phyloP scores from a whole-genome alignment of 306 rosid genomes.

The Vachellia collinsii region DNA sequence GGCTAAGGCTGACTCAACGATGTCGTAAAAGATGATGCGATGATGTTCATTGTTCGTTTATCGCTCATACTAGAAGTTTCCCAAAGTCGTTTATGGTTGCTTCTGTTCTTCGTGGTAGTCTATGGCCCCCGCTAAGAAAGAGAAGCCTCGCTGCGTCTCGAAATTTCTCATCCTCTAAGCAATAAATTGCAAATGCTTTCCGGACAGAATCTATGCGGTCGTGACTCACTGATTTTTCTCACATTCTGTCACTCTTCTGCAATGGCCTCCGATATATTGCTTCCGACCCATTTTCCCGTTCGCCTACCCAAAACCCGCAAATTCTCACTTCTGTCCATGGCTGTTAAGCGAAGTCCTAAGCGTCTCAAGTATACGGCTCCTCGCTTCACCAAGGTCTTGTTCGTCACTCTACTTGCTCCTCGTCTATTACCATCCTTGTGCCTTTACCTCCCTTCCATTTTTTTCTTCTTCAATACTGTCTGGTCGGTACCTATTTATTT shows the following conservation, averaged over 20 bases:
- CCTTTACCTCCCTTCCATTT: not conserved
- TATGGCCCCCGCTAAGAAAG: not conserved
- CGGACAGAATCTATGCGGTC: conserved; percentile 33
- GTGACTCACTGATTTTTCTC: conserved; percentile 34
- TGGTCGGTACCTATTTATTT: not conserved
- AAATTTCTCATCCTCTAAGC: not conserved
- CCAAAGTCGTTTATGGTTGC: not conserved
- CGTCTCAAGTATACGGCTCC: conserved; percentile 84
- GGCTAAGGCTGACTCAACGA: not conserved
- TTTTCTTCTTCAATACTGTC: not conserved
- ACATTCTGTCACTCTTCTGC: conserved; percentile 40
- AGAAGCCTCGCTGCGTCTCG: not conserved
- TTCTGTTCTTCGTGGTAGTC: not conserved
- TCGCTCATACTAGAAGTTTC: not conserved
- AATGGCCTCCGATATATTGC: conserved; percentile 7
- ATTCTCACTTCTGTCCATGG: conserved; percentile 50
- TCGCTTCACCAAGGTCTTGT: conserved; percentile 77
- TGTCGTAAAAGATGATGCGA: not conserved
- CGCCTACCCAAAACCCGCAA: conserved; percentile 34
- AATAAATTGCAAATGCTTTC: conserved; percentile 38
- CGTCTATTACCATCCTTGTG: not conserved
- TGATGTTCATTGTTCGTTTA: not conserved
- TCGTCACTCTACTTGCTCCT: not conserved
- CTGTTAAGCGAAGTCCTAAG: conserved; percentile 85
- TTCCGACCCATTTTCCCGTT: conserved; percentile 33